Base-by-base conservation (phyloP, 2,329 filamentous ascomycete species). In the Xylaria sp. region DNA sequence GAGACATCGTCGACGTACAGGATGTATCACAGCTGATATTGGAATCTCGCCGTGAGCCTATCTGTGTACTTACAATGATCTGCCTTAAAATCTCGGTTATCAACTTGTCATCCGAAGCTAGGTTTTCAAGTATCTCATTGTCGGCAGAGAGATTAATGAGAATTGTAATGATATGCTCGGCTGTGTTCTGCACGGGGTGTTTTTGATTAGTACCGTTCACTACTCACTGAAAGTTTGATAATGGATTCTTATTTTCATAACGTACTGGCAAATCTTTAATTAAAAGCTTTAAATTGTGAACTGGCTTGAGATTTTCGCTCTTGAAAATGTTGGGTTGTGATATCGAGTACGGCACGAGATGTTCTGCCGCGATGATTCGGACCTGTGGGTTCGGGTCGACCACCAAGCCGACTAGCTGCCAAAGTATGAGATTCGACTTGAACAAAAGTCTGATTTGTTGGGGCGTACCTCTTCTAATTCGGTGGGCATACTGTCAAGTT, bases 371-470 rank as follows among this genome's bases (percentile, higher is more conserved):
- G 68, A 94, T 84, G 75, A 92, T 88, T 70, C 95, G 88, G 67
- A 98, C 92, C 75, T 97, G 91, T 41, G 92, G 92, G 75, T 96
- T 97, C 62, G 91, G 91, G 79, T 96, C 90, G 77, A 91, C 90
- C 62, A 98, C 90, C 78, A 98, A 97, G 75, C 93, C 92, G 64
- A 97, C 92, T 55, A 97, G 87, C 92, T 96, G 69, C 29, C 25
- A 44, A n/a, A 43, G 31, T 57, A 54, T 58, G 23, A 65, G 63
- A 52, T 54, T 64, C 9, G 54, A 52, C 49, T 31, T 11, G 21
- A 7, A 6, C 40, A 15, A 43, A 5, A 58, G 43, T n/a, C 27
- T 51, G 8, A 56, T 64, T 15, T 19, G 61, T 23, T 23, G 27
- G 7, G 21, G 33, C n/a, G 27, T 80, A 91, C 90, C 79, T 93